Evolutionary conservation across 257 asterid species (phyloP).

Genomic region (Cynanchum wilfordii): DNA sequence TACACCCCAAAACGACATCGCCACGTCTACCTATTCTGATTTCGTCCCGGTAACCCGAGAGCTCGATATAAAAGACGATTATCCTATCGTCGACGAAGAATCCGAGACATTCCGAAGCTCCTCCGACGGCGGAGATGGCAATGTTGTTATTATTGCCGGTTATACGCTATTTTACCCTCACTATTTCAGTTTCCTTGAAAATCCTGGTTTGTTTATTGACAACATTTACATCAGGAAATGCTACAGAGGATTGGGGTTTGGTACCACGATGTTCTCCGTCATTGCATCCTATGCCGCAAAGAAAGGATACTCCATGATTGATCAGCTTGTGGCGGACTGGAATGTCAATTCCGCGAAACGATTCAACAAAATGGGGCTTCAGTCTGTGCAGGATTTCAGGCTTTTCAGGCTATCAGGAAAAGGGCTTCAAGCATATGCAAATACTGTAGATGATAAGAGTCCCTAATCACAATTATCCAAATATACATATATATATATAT

Average conservation of each 20-base stretch:
- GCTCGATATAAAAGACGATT: neutral
- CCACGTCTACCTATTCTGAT: neutral
- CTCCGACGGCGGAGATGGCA: neutral
- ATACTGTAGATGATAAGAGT: too few relatives aligned
- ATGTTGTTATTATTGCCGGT: conserved; percentile 10
- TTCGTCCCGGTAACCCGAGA: conserved; percentile 11
- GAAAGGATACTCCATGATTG: conserved; percentile 17
- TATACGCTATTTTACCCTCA: conserved; percentile 16
- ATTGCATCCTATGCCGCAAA: conserved; percentile 17
- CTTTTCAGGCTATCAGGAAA: conserved; percentile 21
- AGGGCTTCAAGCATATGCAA: conserved; percentile 15
- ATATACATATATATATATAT: too few relatives aligned
- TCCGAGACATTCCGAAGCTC: neutral
- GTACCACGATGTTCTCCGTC: conserved; percentile 15
- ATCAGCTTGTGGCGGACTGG: conserved; percentile 19
- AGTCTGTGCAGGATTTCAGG: conserved; percentile 15
- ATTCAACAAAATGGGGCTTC: conserved; percentile 15
- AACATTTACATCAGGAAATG: conserved; percentile 19
- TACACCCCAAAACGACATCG: neutral
- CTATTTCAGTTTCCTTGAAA: conserved; percentile 18
- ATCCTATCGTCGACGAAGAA: conserved; percentile 11
- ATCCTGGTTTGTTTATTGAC: conserved; percentile 15
- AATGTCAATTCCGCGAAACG: conserved; percentile 9
- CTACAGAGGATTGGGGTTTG: conserved; percentile 15
- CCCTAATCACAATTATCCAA: too few relatives aligned